Conservation (phyloP, 257 asterid species). For the Nicotiana undulata region DNA sequence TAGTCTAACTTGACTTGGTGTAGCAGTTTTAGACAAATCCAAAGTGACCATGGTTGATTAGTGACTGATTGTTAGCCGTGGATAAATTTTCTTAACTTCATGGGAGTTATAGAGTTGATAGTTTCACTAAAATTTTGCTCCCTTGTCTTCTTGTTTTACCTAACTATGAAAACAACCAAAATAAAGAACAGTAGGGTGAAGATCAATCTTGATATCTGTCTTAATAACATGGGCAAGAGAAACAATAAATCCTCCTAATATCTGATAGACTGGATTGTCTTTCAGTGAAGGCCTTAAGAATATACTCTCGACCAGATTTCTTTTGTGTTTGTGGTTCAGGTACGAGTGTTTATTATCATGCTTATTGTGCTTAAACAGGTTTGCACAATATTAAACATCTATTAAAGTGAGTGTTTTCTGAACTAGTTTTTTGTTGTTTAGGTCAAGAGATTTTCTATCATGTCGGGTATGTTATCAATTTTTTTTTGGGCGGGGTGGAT, state of each 20-base stretch:
- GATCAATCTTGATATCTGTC: background rate
- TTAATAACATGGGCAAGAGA: background rate
- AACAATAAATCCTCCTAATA: background rate
- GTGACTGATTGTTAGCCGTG: background rate
- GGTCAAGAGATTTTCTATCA: background rate
- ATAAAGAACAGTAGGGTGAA: background rate
- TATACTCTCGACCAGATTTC: background rate
- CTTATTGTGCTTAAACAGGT: background rate
- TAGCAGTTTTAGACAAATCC: background rate
- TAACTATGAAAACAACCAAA: background rate
- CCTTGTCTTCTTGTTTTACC: background rate
- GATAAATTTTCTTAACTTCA: background rate
- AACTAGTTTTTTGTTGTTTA: background rate
- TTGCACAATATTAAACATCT: background rate
- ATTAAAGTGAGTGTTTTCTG: background rate
- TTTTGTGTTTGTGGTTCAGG: background rate
- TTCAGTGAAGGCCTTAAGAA: background rate
- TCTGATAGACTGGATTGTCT: background rate
- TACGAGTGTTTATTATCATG: background rate
- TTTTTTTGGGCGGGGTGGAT: too few relatives aligned
- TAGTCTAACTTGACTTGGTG: background rate
- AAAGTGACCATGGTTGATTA: background rate
- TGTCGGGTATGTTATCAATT: background rate
- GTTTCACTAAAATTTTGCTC: background rate
- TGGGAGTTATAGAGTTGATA: background rate